These are phyloP conservation scores for Wickerhamiella domercqiae DNA, from an alignment of 805 yeast species.

Conservation along the genomic window DNA sequence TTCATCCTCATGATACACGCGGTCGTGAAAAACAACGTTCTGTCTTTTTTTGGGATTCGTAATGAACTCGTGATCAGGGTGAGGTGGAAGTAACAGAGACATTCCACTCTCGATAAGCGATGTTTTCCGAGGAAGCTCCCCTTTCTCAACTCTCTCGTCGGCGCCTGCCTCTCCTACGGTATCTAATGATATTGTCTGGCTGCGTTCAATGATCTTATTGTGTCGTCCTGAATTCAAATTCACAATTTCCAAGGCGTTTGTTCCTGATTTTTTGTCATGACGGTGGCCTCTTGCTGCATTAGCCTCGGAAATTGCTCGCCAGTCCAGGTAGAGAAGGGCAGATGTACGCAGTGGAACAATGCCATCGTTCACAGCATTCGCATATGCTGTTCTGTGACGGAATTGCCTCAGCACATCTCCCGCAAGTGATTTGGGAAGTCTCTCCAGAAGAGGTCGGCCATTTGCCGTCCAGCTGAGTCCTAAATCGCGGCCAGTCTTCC, in stretches of 20 bases:
- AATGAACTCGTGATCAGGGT: slow-evolving; percentile 54
- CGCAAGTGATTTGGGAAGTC: slow-evolving; percentile 65
- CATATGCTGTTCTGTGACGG: slow-evolving; percentile 63
- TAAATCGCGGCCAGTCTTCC: slow-evolving; percentile 82
- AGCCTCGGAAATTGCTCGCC: slow-evolving; percentile 53
- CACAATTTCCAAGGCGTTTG: slow-evolving; percentile 6
- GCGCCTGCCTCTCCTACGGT: not conserved
- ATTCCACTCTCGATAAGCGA: slow-evolving; percentile 69
- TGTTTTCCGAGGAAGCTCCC: slow-evolving; percentile 30
- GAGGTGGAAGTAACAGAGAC: slow-evolving; percentile 61
- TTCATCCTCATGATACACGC: slow-evolving; percentile 48
- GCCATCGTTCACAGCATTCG: slow-evolving; percentile 85
- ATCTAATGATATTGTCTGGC: slow-evolving; percentile 70
- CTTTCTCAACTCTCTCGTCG: slow-evolving; percentile 3
- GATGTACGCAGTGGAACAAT: slow-evolving; percentile 90
- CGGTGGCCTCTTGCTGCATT: slow-evolving; percentile 23
- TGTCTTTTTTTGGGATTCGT: slow-evolving; percentile 52
- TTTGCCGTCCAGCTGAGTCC: slow-evolving; percentile 37
- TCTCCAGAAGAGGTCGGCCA: slow-evolving; percentile 49
- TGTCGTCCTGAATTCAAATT: slow-evolving; percentile 35
- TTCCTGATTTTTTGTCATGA: no score
- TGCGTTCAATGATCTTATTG: slow-evolving; percentile 89
- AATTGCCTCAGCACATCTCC: slow-evolving; percentile 48
- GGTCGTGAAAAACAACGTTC: slow-evolving; percentile 66
- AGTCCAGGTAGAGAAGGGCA: slow-evolving; percentile 70